Evolutionary conservation across 2,329 filamentous ascomycete genomes (phyloP).

Genomic region (Aspergillus texensis): DNA sequence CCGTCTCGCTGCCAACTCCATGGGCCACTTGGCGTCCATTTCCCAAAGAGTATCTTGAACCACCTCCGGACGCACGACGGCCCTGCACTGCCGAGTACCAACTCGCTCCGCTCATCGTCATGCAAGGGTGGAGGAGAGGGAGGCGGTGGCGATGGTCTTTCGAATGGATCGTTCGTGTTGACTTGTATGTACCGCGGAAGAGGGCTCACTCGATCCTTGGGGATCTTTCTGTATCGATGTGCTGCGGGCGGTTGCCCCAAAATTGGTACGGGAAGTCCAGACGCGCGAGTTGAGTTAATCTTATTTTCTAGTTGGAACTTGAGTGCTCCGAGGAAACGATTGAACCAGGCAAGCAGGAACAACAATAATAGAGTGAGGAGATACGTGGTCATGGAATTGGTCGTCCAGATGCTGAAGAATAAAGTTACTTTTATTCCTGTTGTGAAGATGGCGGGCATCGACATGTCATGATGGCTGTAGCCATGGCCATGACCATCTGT

Average conservation of each 20-base stretch:
- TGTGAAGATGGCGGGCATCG: constrained; percentile 15
- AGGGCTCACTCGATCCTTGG: constrained; percentile 12
- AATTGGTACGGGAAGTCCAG: background rate
- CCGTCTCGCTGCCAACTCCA: constrained; percentile 10
- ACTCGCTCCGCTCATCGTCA: background rate
- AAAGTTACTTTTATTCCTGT: constrained; percentile 12
- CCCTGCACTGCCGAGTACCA: background rate
- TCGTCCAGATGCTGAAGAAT: constrained; percentile 16
- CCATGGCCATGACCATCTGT: background rate
- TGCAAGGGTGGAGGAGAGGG: background rate
- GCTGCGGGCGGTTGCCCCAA: background rate
- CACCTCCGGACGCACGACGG: background rate
- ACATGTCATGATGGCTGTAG: constrained; percentile 3
- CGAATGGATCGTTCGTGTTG: background rate
- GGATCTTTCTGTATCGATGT: background rate
- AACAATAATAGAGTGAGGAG: constrained; percentile 11
- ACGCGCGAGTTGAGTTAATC: background rate
- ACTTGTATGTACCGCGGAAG: constrained; percentile 9
- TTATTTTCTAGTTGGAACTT: constrained; percentile 10
- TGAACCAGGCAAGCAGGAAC: constrained; percentile 10
- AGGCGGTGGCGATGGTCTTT: background rate
- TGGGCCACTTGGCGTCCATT: background rate
- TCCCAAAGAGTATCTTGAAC: background rate
- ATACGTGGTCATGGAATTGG: constrained; percentile 11
- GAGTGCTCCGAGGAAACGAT: constrained; percentile 13